Evolutionary conservation across 495 filamentous ascomycete genomes (phyloP).

Genomic region (Platismatia glauca): DNA sequence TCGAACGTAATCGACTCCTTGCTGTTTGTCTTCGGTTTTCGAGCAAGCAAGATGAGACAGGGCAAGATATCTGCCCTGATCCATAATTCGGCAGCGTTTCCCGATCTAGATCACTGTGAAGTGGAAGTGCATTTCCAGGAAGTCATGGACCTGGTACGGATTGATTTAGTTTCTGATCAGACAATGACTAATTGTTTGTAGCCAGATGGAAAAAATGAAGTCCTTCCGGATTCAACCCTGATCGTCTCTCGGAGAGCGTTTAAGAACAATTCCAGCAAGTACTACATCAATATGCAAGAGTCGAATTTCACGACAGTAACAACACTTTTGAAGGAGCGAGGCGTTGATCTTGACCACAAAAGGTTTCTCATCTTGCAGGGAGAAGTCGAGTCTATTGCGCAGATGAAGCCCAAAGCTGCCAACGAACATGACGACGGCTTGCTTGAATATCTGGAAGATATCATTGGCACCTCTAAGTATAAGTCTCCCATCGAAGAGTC

Average conservation of each 20-base stretch:
- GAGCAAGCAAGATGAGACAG: constrained; percentile 98
- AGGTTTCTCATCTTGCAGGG: constrained; percentile 95
- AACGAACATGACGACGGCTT: constrained; percentile 94
- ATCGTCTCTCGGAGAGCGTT: constrained; percentile 88
- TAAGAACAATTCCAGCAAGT: constrained; percentile 96
- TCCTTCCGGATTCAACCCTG: constrained; percentile 73
- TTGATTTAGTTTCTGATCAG: neutral
- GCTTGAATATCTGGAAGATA: constrained; percentile 94
- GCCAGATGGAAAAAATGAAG: constrained; percentile 60
- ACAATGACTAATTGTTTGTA: constrained; percentile 24
- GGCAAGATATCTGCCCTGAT: constrained; percentile 97
- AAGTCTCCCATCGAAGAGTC: constrained; percentile 94
- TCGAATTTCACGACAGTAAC: constrained; percentile 90
- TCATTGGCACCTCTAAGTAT: constrained; percentile 96
- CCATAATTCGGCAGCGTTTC: constrained; percentile 83
- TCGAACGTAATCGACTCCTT: constrained; percentile 98
- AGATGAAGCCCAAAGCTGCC: constrained; percentile 95
- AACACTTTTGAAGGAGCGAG: constrained; percentile 73
- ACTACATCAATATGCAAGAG: constrained; percentile 83
- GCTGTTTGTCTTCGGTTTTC: constrained; percentile 95
- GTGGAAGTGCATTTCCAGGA: constrained; percentile 94
- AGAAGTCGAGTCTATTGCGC: constrained; percentile 95
- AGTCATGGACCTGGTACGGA: constrained; percentile 64
- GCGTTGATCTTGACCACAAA: constrained; percentile 95
- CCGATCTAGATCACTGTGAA: constrained; percentile 81